Base-by-base conservation (phyloP, 176 grass and related monocot species). In the Phyllostachys edulis region DNA sequence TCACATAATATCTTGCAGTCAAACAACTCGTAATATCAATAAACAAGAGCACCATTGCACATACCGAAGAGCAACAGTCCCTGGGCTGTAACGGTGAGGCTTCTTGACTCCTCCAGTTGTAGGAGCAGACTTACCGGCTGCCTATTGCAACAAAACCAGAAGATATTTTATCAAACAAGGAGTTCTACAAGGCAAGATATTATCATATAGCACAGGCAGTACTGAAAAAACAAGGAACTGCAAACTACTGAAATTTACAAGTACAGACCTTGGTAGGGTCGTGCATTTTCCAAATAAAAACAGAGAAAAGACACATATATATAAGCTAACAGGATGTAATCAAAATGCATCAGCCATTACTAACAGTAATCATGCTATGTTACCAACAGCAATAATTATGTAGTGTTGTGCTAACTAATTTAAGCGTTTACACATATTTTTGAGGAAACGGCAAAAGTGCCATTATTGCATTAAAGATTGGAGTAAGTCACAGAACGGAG, bases 91-190 rank as follows among this genome's bases (percentile, higher is more conserved):
- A 21, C 73, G 86, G 80, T 78, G 86, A 78, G 86, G 86, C 80
- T 88, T 88, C 86, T 83, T 88, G 39, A 88, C 86, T 72, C 86
- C 80, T 63, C 86, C 86, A 72, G 80, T 88, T 72, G 86, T 88
- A 27, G 86, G 80, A 7, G 80, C 86, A 36, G 73, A 88, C 55
- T 87, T 88, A 6, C 80, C 73, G 50, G 86, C 86, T n/a, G 86
- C 86, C 86, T 83, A 44, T 61, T 14, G 45, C 14, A 64, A 9
- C 26, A 76, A 69, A 76, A 67, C 20, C 12, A 61, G 3, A 18
- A 47, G 6, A 17, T 62, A 20, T 3, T 40, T 56, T 1, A 7
- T 55, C 62, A 85, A 34, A 52, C 8, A 55, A 57, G 26, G 39
- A 79, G 20, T 63, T 75, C 9, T 65, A 3, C 15, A 7, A 63